phyloP scores from a whole-genome alignment of 2,329 filamentous ascomycete species.

The Microascus cirrosus region DNA sequence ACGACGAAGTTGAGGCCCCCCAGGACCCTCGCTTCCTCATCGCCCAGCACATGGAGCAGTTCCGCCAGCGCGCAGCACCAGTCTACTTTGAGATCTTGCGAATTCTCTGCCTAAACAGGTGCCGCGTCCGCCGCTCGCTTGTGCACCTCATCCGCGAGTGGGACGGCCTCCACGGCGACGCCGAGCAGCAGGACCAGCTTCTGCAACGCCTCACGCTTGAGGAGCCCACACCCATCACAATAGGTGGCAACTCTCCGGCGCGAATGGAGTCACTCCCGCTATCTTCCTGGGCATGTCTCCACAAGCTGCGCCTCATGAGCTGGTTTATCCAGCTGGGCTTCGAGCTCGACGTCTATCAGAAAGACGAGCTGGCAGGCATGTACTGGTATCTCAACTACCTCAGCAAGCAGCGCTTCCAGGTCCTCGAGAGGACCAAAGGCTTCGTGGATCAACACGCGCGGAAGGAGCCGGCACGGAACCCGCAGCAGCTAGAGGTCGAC shows the following conservation, averaged over 20 bases:
- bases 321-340: slow-evolving; percentile 86
- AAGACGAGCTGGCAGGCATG: slow-evolving; percentile 76
- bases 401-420: slow-evolving; percentile 52
- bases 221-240: slow-evolving; percentile 39
- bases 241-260: slow-evolving; percentile 23
- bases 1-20: slow-evolving; percentile 65
- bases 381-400: slow-evolving; percentile 82
- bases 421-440: slow-evolving; percentile 62
- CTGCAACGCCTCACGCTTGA: slow-evolving; percentile 53
- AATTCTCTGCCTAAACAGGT: slow-evolving; percentile 80
- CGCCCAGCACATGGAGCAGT: slow-evolving; percentile 61
- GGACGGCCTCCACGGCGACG: slow-evolving; percentile 73
- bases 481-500: slow-evolving; percentile 1
- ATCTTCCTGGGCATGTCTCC: slow-evolving; percentile 79
- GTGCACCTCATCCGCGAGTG: slow-evolving; percentile 75
- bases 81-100: slow-evolving; percentile 77
- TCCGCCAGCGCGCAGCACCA: slow-evolving; percentile 49
- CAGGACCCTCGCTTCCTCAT: slow-evolving; percentile 65
- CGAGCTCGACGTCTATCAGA: slow-evolving; percentile 81
- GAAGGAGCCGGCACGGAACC: slow-evolving; percentile 8
- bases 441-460: slow-evolving; percentile 35
- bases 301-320: slow-evolving; percentile 83
- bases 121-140: slow-evolving; percentile 78
- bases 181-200: slow-evolving; percentile 63
- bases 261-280: slow-evolving; percentile 60